phyloP scores from a whole-genome alignment of 106 monocot species.

The Acorus gramineus region DNA sequence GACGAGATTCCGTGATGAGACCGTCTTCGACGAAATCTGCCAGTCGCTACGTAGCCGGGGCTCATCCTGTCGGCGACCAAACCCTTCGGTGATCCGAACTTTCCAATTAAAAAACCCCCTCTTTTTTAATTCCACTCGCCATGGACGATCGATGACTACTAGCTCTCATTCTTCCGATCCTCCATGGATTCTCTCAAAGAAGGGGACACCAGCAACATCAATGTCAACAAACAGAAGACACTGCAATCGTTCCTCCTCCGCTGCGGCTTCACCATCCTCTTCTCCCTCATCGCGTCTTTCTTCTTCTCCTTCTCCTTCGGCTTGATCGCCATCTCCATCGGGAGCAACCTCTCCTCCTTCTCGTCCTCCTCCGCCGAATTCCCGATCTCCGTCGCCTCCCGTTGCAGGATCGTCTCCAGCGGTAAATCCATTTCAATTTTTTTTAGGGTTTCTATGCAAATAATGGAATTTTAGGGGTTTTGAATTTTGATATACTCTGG shows the following conservation, averaged over 20 bases:
- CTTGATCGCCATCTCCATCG: constrained; percentile 35
- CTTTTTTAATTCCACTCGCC: too few species aligned
- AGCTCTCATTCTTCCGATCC: too few species aligned
- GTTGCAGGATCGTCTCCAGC: constrained; percentile 79
- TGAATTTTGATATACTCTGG: background rate
- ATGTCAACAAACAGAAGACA: background rate
- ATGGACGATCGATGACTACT: too few species aligned
- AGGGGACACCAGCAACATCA: too few species aligned
- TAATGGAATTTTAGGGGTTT: too few species aligned
- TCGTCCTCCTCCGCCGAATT: constrained; percentile 12
- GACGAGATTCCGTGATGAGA: too few species aligned
- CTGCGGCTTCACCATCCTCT: constrained; percentile 25
- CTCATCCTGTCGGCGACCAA: too few species aligned
- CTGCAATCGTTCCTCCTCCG: constrained; percentile 18
- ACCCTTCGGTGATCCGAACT: too few species aligned
- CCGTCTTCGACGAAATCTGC: too few species aligned
- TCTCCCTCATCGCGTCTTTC: constrained; percentile 37
- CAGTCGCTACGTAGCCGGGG: too few species aligned
- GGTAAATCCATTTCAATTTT: constrained; percentile 34
- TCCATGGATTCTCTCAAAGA: too few species aligned
- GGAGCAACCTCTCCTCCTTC: constrained; percentile 10
- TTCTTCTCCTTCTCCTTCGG: constrained; percentile 52
- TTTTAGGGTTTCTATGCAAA: background rate
- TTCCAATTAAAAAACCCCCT: too few species aligned
- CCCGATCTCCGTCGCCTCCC: constrained; percentile 44